Base-by-base conservation (phyloP, 2,329 filamentous ascomycete genomes). In the Zasmidium cellare region DNA sequence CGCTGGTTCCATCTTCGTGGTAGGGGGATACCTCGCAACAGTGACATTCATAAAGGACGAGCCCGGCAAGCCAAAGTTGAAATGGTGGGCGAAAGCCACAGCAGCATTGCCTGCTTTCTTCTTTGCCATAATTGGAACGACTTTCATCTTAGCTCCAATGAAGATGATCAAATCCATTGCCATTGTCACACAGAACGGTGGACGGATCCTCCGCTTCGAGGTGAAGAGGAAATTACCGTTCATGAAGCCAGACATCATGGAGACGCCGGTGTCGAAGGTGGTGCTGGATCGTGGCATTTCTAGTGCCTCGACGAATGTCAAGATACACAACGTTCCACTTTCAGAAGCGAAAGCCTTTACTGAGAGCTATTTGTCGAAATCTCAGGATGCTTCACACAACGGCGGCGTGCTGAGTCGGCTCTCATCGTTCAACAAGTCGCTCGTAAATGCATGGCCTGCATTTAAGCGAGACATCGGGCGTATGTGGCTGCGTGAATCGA, bases 401-500 rank as follows among this genome's bases (percentile, higher is more conserved):
- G 54, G 51, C 11, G 46, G 50, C 20, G 24, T 46, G 1, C 22
- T 58, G 16, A 41, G 38, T 14, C 25, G 24, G 9, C 23, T 59
- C 9, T 50, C 44, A 12, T 52, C 51, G 16, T 45, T 60, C 24
- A 62, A 58, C 23, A 12, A 38, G 18, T 44, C 46, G 3, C 41
- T 64, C 25, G 12, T 59, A 23, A 51, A 61, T 14, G 20, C 24
- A 5, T 66, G 59, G 58, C 59, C 59, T 9, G 55, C 47, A 3
- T 41, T 67, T 2, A 50, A 38, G 9, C 56, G 59, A 23, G 57
- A 70, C 22, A 58, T 64, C 3, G 55, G 58, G 14, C 65, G 69
- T 3, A 70, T 70, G 64, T 69, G 63, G 44, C 47, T 64, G 14
- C 56, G 69, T 22, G 67, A 70, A 19, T 64, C 67, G 2, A 66